Conservation (phyloP, 1,139 yeast species). For the Suzukiozyma palmioleophila region DNA sequence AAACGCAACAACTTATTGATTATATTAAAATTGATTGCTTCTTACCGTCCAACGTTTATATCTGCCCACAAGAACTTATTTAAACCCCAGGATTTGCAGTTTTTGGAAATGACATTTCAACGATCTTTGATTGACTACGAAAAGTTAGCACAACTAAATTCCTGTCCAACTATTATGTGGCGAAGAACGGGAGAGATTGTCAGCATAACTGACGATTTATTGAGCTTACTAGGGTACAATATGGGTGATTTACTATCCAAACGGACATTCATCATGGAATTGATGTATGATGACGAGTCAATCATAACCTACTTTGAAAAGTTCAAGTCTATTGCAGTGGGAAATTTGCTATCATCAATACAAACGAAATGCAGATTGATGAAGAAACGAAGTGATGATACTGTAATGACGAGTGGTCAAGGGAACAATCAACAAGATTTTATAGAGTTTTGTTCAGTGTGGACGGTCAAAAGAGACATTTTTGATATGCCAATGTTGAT, state of each 20-base stretch:
- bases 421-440: constrained; percentile 17
- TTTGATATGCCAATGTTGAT: constrained; percentile 77
- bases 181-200: constrained; percentile 75
- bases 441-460: constrained; percentile 53
- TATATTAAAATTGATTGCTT: constrained; percentile 62
- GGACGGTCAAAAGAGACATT: constrained; percentile 76
- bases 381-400: constrained; percentile 3
- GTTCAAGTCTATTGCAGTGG: constrained; percentile 49
- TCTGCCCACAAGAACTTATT: constrained; percentile 63
- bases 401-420: constrained; percentile 4
- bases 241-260: constrained; percentile 45
- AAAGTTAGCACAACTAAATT: constrained; percentile 49
- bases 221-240: constrained; percentile 57
- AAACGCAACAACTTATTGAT: constrained; percentile 47
- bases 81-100: constrained; percentile 60
- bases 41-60: constrained; percentile 67
- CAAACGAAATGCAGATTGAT: constrained; percentile 45
- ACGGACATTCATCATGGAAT: constrained; percentile 48
- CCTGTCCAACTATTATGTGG: constrained; percentile 74
- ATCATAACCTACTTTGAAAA: constrained; percentile 40
- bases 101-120: constrained; percentile 67
- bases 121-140: constrained; percentile 66
- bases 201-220: constrained; percentile 63
- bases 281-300: constrained; percentile 47
- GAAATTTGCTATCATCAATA: constrained; percentile 46